Evolutionary conservation across 164 flowering plant species (phyloP).

Genomic region (Magnolia changhungtana): DNA sequence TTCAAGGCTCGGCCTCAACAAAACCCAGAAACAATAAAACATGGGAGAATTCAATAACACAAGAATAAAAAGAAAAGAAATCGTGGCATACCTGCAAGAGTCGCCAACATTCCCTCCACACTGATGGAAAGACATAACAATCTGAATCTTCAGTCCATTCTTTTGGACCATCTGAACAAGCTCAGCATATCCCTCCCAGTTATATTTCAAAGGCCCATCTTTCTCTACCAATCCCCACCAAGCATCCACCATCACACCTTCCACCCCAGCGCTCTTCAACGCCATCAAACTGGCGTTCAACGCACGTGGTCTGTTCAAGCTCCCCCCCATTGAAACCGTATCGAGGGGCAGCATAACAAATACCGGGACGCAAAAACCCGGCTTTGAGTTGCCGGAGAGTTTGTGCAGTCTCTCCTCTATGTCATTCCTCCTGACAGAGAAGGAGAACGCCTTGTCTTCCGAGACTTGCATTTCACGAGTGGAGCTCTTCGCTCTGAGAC

Average conservation of each 20-base stretch:
- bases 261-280: conserved; percentile 78
- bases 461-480: conserved; percentile 26
- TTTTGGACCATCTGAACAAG: conserved; percentile 72
- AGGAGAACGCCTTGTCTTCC: conserved; percentile 6
- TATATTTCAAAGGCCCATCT: conserved; percentile 76
- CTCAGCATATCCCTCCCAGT: conserved; percentile 86
- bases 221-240: conserved; percentile 99
- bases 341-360: conserved; percentile 89
- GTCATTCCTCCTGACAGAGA: conserved; percentile 7
- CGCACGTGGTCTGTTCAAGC: conserved; percentile 56
- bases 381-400: conserved; percentile 10
- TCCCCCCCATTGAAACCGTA: conserved; percentile 60
- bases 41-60: background rate
- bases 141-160: conserved; percentile 70
- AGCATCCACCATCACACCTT: conserved; percentile 94
- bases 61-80: background rate
- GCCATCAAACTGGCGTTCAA: conserved; percentile 95
- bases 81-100: conserved; percentile 66
- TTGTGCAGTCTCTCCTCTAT: conserved; percentile 47
- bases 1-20: background rate
- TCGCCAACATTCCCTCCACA: conserved; percentile 98
- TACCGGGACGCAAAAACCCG: conserved; percentile 45
- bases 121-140: conserved; percentile 48
- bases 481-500: conserved; percentile 35
- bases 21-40: background rate